A percentile compares a stretch with the other conserved stretches of the same genome.
phyloP scores from a whole-genome alignment of 106 monocot species.

The Platanthera zijinensis region DNA sequence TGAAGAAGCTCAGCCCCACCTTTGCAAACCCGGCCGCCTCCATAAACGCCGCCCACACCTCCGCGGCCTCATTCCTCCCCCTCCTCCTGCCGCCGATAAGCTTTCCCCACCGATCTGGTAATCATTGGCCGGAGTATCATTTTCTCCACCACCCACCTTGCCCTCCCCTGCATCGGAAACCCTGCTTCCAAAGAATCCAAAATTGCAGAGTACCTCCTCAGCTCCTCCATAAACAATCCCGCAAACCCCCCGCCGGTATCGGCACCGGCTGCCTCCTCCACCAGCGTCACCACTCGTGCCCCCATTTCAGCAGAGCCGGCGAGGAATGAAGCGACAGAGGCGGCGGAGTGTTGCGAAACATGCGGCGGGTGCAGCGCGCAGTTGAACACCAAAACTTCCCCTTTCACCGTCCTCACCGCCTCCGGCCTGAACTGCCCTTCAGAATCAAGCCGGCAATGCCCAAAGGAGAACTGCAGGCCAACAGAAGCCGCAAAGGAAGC shows the following conservation, averaged over 20 bases:
- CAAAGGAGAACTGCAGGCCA: conserved; percentile 34
- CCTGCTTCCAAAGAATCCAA: conserved; percentile 33
- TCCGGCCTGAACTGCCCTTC: conserved; percentile 30
- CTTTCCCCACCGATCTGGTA: conserved; percentile 17
- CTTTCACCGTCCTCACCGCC: conserved; percentile 19
- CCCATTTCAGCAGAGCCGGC: not conserved
- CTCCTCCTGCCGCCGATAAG: conserved; percentile 7
- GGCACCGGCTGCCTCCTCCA: not conserved
- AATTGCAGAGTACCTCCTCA: conserved; percentile 31
- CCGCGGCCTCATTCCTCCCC: not conserved
- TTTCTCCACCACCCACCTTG: conserved; percentile 25
- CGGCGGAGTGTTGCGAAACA: not conserved
- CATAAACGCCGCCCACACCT: conserved; percentile 26
- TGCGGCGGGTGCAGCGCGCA: conserved; percentile 32
- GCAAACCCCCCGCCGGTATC: conserved; percentile 8
- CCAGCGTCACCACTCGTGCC: conserved; percentile 6
- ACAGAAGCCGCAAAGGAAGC: conserved; percentile 35
- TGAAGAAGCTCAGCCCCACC: conserved; percentile 15
- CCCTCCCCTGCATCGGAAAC: conserved; percentile 27
- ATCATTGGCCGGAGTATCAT: conserved; percentile 28
- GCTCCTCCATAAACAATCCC: conserved; percentile 23
- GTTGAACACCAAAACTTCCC: conserved; percentile 25
- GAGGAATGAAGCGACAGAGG: conserved; percentile 22
- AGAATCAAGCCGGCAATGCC: conserved; percentile 35
- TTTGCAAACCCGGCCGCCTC: conserved; percentile 9